Base-by-base conservation (phyloP, 1,284 basidiomycete species). In the Cystobasidium sp. region DNA sequence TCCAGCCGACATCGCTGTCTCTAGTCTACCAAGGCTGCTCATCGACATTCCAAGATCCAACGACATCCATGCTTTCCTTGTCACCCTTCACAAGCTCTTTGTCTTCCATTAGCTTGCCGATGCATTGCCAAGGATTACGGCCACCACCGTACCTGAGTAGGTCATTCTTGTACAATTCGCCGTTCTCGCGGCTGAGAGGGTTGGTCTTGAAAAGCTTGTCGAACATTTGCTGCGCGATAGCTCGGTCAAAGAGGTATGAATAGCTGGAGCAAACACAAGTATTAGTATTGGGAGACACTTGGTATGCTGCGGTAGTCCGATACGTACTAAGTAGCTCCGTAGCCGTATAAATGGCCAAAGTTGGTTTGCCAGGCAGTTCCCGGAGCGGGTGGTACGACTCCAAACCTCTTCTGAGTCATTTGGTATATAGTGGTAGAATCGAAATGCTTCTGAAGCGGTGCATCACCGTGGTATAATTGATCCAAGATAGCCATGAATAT, bases 341-440 rank as follows among this genome's bases (percentile, higher is more conserved):
- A 99, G 0, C 95, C 94, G 79, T 93, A 96, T 6, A 99, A 84
- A 81, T 99, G 96, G 0, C 93, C 92, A 79, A 99, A 99, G 78
- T 95, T 92, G 0, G 93, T 94, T 80, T 99, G 96, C 86, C 94
- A 95, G 0, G 91, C 90, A 0, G 94, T 96, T 0, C 90, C 90
- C 0, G 85, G 84, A 0, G 93, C 92, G 62, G 91, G 87, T 0
- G 92, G 91, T 20, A 96, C 89, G 12, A 46, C 70, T 20, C 63
- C 70, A 43, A 51, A 65, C 10, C 5, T 76, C 77, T 14, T 68
- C 51, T 65, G 62, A 4, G 70, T 66, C 62, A 53, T 62, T 52
- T 65, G 49, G 46, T 61, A 73, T 44, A 73, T 59, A 31, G 39
- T 44, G 8, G 70, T 73, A 22, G 56, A 62, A 82, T 92, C 86